A percentile compares a stretch with the other conserved stretches of the same genome.
Evolutionary conservation across 352 stramenopile genomes (phyloP).

Genomic region (Globisporangium paddicum): DNA sequence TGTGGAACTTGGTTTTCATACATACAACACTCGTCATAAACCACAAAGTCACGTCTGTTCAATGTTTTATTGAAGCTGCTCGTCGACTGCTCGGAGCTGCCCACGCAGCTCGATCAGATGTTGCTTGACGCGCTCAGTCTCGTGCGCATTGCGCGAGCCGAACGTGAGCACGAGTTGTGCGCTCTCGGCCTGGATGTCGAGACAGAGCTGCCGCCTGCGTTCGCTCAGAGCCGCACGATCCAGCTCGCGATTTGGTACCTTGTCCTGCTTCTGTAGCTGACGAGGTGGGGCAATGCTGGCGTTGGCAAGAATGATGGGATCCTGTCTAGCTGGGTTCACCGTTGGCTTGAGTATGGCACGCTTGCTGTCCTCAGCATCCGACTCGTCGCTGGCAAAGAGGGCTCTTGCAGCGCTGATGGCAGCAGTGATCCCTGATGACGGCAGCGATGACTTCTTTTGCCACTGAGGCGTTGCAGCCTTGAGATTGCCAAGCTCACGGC

Average conservation of each 20-base stretch:
- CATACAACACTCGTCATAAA: no score
- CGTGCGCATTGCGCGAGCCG: slow-evolving; percentile 12
- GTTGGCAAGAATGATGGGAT: background rate
- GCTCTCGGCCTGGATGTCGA: slow-evolving; percentile 50
- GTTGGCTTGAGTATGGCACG: background rate
- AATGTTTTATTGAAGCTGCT: slow-evolving; percentile 1
- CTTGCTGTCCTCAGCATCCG: background rate
- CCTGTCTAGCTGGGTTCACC: background rate
- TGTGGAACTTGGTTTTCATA: no score
- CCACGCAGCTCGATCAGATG: slow-evolving; percentile 10
- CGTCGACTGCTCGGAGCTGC: slow-evolving; percentile 11
- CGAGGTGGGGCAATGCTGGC: background rate
- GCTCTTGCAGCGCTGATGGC: slow-evolving; percentile 12
- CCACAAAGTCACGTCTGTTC: no score
- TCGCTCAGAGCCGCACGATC: slow-evolving; percentile 20
- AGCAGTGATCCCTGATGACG: slow-evolving; percentile 6
- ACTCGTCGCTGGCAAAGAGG: slow-evolving; percentile 1
- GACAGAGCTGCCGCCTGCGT: slow-evolving; percentile 35
- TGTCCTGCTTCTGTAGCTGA: background rate
- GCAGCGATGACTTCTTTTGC: background rate
- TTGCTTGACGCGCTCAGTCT: slow-evolving; percentile 15
- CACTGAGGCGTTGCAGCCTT: slow-evolving; percentile 1
- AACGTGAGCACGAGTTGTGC: slow-evolving; percentile 38
- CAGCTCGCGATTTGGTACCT: background rate
- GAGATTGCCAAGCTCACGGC: slow-evolving; percentile 25